Conservation (phyloP, 1,284 basidiomycete species). For the Malassezia psittaci region DNA sequence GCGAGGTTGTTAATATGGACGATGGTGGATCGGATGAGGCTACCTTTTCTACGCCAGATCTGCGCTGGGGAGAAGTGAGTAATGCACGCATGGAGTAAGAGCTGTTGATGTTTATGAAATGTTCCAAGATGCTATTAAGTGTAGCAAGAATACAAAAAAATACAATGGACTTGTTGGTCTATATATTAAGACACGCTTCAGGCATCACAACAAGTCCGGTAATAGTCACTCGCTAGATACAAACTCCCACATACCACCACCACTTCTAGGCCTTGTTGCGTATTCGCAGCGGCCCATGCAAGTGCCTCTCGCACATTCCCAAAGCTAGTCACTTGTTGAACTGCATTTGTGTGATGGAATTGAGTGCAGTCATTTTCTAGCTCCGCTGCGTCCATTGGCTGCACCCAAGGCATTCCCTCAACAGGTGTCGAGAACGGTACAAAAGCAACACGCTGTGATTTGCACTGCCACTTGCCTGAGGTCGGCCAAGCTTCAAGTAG, state of each 20-base stretch:
- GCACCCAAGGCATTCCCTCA: conserved; percentile 47
- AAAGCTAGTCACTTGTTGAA: conserved; percentile 9
- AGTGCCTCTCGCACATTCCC: conserved; percentile 18
- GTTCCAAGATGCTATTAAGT: no score
- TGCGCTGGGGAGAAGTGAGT: neutral
- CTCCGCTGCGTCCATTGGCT: conserved; percentile 15
- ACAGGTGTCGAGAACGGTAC: conserved; percentile 34
- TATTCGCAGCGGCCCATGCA: conserved; percentile 15
- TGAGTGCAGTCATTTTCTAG: neutral
- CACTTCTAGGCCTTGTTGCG: conserved; percentile 6
- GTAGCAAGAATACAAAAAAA: no score
- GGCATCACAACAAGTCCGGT: conserved; percentile 11
- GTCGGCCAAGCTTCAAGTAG: conserved; percentile 14
- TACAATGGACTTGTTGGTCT: neutral
- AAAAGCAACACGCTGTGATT: conserved; percentile 27
- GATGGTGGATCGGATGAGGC: neutral
- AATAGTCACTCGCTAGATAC: conserved; percentile 41
- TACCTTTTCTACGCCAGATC: neutral
- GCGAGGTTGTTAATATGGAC: neutral
- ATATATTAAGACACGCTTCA: neutral
- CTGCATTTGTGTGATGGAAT: conserved; percentile 1
- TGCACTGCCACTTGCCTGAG: conserved; percentile 5
- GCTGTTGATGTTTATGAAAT: no score
- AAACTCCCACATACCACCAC: conserved; percentile 39
- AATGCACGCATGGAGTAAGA: no score